Base-by-base conservation (phyloP, 2,329 filamentous ascomycete species). In the Cladobotryum protrusum region DNA sequence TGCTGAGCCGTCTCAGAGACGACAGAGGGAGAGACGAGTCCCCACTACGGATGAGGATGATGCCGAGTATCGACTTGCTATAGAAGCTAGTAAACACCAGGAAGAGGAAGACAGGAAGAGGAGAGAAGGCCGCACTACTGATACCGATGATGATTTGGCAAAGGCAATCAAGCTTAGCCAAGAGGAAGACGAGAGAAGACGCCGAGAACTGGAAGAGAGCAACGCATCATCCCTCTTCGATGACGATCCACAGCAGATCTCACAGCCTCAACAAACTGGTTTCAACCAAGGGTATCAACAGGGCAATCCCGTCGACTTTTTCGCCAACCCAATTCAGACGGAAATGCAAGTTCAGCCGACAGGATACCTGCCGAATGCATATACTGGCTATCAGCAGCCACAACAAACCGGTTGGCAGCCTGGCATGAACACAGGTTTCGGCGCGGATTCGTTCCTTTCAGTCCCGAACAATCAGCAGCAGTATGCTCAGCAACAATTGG, bases 281-380 rank as follows among this genome's bases (percentile, higher is more conserved):
- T 90, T 89, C 73, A 97, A 96, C 69, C 91, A 96, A 71, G 92
- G 92, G 43, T 99, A 99, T 63, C 91, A 97, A 72, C 93, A 99
- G 71, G 92, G 96, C 65, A 87, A 87, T 50, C 89, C 89, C 12
- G 93, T 99, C 15, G 93, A 99, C 70, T 97, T 95, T 82, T 93
- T 95, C 61, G 93, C 92, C 52, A 99, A 99, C 67, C 89, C 91
- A 12, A 86, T 97, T 61, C 88, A 92, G 52, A 84, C 66, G 48
- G 85, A 88, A 65, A 78, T 85, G 58, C 84, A 91, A 66, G 78
- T 81, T 41, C 90, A 96, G 66, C 86, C 82, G 3, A 95, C 89
- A 1, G 89, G 89, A n/a, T 87, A 74, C 57, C 72, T 81, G 67
- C 65, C 68, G 48, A 78, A 78, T 56, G 72, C 75, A 24, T 83